Percentiles rank a stretch among this genome's conserved stretches.
These are phyloP conservation scores for Pyracantha coccinea DNA, from an alignment of 331 rosid species.

Conservation along the genomic window DNA sequence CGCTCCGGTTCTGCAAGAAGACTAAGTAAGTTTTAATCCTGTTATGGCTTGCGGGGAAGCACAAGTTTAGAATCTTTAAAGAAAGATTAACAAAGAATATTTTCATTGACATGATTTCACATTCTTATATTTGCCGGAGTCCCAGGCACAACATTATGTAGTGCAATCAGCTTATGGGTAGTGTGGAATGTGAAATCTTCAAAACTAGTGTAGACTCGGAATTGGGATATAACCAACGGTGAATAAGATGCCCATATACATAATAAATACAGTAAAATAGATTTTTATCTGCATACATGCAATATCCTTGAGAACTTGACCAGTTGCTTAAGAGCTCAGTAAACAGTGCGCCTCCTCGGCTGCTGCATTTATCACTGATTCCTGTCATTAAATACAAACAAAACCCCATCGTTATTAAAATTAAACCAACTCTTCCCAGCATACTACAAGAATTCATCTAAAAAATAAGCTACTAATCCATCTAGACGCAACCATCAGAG, in stretches of 20 bases:
- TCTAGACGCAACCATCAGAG: background rate
- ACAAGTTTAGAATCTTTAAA: background rate
- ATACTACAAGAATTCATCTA: background rate
- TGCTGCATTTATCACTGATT: conserved; percentile 54
- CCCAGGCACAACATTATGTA: background rate
- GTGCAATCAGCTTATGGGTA: background rate
- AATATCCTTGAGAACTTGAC: conserved; percentile 77
- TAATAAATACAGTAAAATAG: conserved; percentile 7
- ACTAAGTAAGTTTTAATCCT: background rate
- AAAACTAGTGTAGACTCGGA: background rate
- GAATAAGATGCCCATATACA: background rate
- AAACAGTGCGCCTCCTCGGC: conserved; percentile 32
- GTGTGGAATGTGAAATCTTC: background rate
- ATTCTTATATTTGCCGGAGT: no score
- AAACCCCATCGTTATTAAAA: background rate
- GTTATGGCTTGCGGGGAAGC: background rate
- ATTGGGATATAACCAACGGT: background rate
- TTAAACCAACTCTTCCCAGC: background rate
- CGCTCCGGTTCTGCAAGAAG: background rate
- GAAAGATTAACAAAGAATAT: no score
- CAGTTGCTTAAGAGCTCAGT: conserved; percentile 43
- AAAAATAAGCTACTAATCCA: background rate
- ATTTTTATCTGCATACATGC: conserved; percentile 44
- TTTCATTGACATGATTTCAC: no score
- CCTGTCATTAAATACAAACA: conserved; percentile 33